Evolutionary conservation across 2,329 filamentous ascomycete genomes (phyloP).

Genomic region (Botrytis fragariae): DNA sequence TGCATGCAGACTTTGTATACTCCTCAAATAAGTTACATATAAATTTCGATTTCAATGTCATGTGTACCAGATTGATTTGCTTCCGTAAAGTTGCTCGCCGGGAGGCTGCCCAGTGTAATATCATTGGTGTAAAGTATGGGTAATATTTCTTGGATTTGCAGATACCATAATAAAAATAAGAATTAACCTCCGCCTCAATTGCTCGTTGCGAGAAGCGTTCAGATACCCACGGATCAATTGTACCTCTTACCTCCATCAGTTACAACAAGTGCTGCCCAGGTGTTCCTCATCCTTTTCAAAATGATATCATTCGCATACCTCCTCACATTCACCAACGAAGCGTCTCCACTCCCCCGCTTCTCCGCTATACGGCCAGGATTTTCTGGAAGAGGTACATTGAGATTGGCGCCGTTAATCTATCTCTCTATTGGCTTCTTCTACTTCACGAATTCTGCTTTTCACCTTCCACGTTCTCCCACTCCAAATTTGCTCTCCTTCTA

Average conservation of each 20-base stretch:
- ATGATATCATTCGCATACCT: background rate
- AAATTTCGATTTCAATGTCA: background rate
- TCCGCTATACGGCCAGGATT: too few relatives aligned
- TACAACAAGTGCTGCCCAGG: background rate
- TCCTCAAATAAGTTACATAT: background rate
- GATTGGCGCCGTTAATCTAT: background rate
- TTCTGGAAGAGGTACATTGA: background rate
- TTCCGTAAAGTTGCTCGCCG: background rate
- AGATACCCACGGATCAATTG: background rate
- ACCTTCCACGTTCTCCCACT: background rate
- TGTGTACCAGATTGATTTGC: background rate
- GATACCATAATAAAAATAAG: background rate
- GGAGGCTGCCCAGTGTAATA: background rate
- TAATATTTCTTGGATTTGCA: background rate
- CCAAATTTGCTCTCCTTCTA: background rate
- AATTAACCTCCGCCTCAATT: background rate
- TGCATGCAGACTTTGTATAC: background rate
- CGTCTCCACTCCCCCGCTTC: background rate
- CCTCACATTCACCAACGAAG: background rate
- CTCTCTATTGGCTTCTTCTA: background rate
- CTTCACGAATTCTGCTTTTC: background rate
- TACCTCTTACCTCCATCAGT: background rate
- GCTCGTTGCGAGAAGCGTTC: background rate
- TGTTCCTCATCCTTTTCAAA: background rate
- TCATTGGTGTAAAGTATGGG: background rate